These are phyloP conservation scores for Colletotrichum aenigma DNA, from an alignment of 2,329 filamentous ascomycete species.

Conservation along the genomic window DNA sequence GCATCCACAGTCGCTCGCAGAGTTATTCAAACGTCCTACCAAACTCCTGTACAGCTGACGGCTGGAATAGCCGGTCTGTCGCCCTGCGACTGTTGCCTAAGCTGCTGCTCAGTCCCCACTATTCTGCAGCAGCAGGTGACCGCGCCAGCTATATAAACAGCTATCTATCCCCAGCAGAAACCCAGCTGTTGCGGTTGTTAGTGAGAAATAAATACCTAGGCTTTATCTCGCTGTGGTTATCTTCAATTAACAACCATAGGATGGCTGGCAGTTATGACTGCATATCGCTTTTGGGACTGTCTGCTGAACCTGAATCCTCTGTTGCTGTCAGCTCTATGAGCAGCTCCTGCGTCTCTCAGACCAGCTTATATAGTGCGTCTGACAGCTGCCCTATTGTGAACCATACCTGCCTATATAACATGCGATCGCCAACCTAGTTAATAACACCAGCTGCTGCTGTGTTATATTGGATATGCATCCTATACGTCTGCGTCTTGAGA, in stretches of 20 bases:
- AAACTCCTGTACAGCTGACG: not conserved
- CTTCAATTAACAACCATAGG: not conserved
- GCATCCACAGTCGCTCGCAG: conserved; percentile 3
- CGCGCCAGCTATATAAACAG: too few species aligned
- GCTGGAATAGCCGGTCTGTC: not conserved
- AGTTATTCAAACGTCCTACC: not conserved
- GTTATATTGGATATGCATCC: conserved; percentile 17
- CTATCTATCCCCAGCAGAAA: too few species aligned
- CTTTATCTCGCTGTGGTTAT: not conserved
- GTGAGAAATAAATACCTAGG: too few species aligned
- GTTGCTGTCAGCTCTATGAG: too few species aligned
- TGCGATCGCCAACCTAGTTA: not conserved
- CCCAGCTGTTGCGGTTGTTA: too few species aligned
- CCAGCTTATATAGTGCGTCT: too few species aligned
- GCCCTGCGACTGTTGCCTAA: not conserved
- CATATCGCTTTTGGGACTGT: conserved; percentile 4
- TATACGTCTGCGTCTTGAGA: conserved; percentile 7
- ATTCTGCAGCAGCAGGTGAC: not conserved
- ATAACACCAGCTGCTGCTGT: not conserved
- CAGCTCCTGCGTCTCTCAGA: too few species aligned
- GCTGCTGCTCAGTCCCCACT: not conserved
- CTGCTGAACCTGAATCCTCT: too few species aligned
- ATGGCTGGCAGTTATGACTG: not conserved
- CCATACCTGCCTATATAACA: not conserved
- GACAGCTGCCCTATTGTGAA: too few species aligned